phyloP scores from a whole-genome alignment of 2,329 filamentous ascomycete genomes.

The Aspergillus eucalypticola region DNA sequence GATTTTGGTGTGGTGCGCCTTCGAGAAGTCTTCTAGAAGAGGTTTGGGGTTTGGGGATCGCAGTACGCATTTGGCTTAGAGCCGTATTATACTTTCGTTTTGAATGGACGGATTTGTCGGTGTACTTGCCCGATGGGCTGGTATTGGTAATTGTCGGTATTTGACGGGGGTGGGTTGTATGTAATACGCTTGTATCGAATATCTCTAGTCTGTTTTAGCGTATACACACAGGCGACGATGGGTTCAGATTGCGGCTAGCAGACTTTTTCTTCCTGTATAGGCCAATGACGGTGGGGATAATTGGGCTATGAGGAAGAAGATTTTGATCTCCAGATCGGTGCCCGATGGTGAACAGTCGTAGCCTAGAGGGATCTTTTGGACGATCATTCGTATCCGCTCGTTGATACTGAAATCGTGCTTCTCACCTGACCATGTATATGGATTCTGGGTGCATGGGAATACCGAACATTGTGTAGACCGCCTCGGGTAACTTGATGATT shows the following conservation, averaged over 20 bases:
- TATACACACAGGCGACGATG: too few relatives aligned
- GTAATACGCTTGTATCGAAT: too few relatives aligned
- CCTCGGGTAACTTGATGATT: not conserved
- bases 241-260: not conserved
- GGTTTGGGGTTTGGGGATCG: not conserved
- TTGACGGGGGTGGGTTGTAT: too few relatives aligned
- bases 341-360: not conserved
- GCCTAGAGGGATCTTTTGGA: too few relatives aligned
- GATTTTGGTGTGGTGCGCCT: not conserved
- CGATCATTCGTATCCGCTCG: not conserved
- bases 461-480: not conserved
- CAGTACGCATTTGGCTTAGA: not conserved
- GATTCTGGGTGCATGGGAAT: too few relatives aligned
- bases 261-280: not conserved
- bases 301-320: not conserved
- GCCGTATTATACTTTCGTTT: not conserved
- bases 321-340: not conserved
- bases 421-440: not conserved
- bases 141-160: too few relatives aligned
- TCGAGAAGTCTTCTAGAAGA: slow-evolving; percentile 23
- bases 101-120: not conserved
- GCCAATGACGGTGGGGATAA: not conserved
- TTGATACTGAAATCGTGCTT: not conserved
- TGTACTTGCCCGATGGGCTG: not conserved
- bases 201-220: too few relatives aligned